Evolutionary conservation across 805 yeast species (phyloP).

Genomic region (Wickerhamomyces bovis): DNA sequence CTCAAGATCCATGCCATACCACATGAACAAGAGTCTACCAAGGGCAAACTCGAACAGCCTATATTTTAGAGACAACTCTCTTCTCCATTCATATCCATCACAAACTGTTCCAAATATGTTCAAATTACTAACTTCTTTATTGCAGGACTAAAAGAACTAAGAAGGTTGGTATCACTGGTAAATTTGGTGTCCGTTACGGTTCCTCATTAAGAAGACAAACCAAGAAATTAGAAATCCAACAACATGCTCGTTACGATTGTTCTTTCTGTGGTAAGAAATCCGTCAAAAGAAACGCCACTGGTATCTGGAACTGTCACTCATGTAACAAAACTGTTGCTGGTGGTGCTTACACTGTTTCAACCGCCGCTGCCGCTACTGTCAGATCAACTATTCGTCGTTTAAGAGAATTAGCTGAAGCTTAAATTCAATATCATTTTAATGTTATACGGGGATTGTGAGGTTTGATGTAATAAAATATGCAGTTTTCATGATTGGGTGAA

Average conservation of each 20-base stretch:
- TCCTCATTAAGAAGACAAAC: constrained; percentile 99
- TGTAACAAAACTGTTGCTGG: constrained; percentile 98
- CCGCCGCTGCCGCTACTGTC: constrained; percentile 99
- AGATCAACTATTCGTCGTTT: constrained; percentile 99
- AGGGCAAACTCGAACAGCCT: background rate
- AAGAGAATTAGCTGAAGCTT: constrained; percentile 99
- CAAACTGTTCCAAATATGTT: background rate
- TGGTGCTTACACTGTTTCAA: constrained; percentile 99
- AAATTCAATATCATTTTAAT: constrained; percentile 28
- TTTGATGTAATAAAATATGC: background rate
- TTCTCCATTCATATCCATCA: background rate
- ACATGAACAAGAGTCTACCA: no score
- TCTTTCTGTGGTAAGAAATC: constrained; percentile 99
- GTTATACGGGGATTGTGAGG: background rate
- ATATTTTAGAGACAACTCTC: background rate
- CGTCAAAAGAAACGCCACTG: constrained; percentile 95
- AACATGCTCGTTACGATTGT: constrained; percentile 98
- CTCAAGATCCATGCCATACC: background rate
- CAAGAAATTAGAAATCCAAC: constrained; percentile 98
- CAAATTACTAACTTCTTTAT: constrained; percentile 1
- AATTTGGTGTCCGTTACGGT: constrained; percentile 99
- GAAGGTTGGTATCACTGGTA: constrained; percentile 99
- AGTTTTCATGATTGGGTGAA: background rate
- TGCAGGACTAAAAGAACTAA: constrained; percentile 98
- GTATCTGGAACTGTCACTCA: constrained; percentile 97